Evolutionary conservation across 331 rosid species (phyloP).

Genomic region (Rhamnella rubrinervis): DNA sequence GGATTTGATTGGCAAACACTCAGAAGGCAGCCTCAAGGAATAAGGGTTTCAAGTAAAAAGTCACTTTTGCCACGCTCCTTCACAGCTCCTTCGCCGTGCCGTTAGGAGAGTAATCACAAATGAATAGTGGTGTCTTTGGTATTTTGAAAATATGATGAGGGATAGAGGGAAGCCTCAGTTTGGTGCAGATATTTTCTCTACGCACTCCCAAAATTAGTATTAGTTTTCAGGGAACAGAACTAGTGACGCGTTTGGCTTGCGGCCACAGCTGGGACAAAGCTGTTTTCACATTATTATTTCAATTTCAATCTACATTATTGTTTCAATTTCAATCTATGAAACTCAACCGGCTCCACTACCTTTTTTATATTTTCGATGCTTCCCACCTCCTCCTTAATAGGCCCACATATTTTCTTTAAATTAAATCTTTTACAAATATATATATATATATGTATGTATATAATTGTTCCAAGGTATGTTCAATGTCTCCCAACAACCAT

Average conservation of each 20-base stretch:
- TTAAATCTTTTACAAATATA: neutral
- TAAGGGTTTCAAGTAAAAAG: neutral
- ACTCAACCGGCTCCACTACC: too few species aligned
- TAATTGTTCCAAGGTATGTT: neutral
- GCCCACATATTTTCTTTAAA: neutral
- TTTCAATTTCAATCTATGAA: neutral
- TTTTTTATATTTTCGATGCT: neutral
- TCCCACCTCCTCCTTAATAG: neutral
- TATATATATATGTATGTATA: too few species aligned
- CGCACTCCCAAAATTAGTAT: too few species aligned
- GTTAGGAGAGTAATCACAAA: too few species aligned
- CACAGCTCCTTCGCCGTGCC: neutral
- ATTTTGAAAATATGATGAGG: too few species aligned
- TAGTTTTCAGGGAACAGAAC: neutral
- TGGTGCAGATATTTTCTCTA: too few species aligned
- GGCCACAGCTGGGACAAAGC: constrained; percentile 16
- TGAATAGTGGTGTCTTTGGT: too few species aligned
- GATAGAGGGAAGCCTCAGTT: too few species aligned
- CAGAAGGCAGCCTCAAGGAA: neutral
- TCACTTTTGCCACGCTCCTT: constrained; percentile 3
- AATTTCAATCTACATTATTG: too few species aligned
- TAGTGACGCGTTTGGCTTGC: constrained; percentile 28
- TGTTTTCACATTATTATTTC: neutral
- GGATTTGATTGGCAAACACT: constrained; percentile 10
- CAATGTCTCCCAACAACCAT: constrained; percentile 16